Base-by-base conservation (phyloP, 305 asterid species). In the Fraxinus sp. region DNA sequence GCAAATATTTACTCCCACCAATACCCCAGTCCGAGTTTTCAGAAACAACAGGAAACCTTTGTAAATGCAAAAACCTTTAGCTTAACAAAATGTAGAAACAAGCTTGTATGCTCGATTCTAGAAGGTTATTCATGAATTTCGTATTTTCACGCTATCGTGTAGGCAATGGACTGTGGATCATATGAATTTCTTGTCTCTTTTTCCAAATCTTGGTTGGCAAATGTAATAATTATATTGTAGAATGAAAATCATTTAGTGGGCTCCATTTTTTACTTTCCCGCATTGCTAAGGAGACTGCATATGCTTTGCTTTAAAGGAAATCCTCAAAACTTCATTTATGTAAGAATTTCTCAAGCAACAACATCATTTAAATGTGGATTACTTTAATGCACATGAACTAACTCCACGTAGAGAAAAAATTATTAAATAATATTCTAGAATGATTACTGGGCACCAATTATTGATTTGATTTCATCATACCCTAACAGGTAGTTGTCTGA, bases 231-330 rank as follows among this genome's bases (percentile, higher is more conserved):
- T 28, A 79, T 39, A 52, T 9, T 59, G 20, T 0, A 18, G 4
- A 55, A 39, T 30, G 13, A 70, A 22, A 71, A 30, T 30, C 55
- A 49, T 46, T 57, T 81, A 66, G 36, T 77, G 18, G 11, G 36
- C 74, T 44, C 80, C 20, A 44, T 77, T 24, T 78, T 77, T 35
- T 32, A 66, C 74, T 82, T 76, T 83, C 80, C 78, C 77, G 78
- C 77, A 16, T 3, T 49, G 74, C 68, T 16, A 70, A 36, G 80
- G 77, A 35, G 77, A 72, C 16, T 81, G 86, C 85, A 79, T 57
- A 73, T 44, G 49, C 92, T 89, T 89, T 80, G 86, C 92, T 84
- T 86, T 44, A 86, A 87, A 81, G 92, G 32, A 87, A 89, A 26
- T 35, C 74, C 78, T 32, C 49, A 22, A 78, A 36, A 11, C 22